phyloP scores from a whole-genome alignment of 164 flowering plant species.

The Aristolochia californica region DNA sequence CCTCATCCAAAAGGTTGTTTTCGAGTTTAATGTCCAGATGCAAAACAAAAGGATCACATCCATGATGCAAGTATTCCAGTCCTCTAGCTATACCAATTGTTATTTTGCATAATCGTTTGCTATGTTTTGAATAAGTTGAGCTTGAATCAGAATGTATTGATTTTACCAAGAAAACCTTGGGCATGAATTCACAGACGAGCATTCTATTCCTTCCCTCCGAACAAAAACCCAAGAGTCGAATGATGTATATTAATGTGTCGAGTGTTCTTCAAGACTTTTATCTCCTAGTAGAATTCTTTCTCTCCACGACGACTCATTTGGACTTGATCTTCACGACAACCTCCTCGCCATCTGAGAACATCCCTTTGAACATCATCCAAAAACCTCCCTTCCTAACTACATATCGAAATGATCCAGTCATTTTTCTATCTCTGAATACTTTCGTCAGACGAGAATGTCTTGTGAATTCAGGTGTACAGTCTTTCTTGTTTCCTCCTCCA shows the following conservation, averaged over 20 bases:
- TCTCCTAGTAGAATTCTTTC: conserved; percentile 9
- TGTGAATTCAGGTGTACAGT: neutral
- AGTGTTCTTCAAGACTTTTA: neutral
- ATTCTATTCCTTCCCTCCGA: conserved; percentile 1
- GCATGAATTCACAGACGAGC: conserved; percentile 5
- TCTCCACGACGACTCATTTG: neutral
- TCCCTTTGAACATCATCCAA: conserved; percentile 1
- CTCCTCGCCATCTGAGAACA: neutral
- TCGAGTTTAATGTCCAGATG: conserved; percentile 7
- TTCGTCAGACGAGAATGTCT: neutral
- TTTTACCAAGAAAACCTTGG: conserved; percentile 7
- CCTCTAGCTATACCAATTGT: conserved; percentile 6
- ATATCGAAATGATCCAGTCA: neutral
- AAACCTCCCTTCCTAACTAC: neutral
- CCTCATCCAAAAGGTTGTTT: conserved; percentile 3
- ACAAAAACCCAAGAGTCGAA: conserved; percentile 8
- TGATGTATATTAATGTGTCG: conserved; percentile 5
- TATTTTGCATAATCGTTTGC: neutral
- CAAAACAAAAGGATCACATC: neutral
- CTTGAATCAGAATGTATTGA: neutral
- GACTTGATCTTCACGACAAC: neutral
- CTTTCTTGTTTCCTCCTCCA: neutral
- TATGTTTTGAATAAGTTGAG: neutral
- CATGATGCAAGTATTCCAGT: conserved; percentile 7
- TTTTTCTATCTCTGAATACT: neutral